Conservation (phyloP, 306 rosid genomes). For the Carpinus viminea region DNA sequence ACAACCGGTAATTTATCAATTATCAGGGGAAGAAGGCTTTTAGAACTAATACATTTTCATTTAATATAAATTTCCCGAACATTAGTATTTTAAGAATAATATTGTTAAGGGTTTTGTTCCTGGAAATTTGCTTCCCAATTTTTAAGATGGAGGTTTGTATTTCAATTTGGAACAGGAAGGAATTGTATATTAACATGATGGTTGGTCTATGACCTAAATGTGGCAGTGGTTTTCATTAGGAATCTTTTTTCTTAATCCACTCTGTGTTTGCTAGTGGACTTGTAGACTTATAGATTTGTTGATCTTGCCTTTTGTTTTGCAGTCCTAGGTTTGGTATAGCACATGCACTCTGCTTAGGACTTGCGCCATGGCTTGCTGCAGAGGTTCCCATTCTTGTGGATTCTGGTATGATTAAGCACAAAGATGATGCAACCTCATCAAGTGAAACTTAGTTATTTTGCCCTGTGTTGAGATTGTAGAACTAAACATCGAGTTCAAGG, state of each 20-base stretch:
- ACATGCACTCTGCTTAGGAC: slow-evolving; percentile 97
- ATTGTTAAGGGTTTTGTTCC: background rate
- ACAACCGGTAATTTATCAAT: background rate
- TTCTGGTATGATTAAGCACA: slow-evolving; percentile 99
- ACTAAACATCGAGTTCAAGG: slow-evolving; percentile 32
- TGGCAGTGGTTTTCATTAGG: background rate
- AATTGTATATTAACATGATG: background rate
- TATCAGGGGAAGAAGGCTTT: background rate
- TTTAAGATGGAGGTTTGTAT: background rate
- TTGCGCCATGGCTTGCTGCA: slow-evolving; percentile 99
- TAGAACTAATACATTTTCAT: background rate
- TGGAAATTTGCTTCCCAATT: background rate
- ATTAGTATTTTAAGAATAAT: background rate
- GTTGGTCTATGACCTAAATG: background rate
- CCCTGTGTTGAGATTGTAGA: slow-evolving; percentile 32
- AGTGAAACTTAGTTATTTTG: slow-evolving; percentile 56
- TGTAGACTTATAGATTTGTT: slow-evolving; percentile 18
- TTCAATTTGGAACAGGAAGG: background rate
- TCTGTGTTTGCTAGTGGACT: slow-evolving; percentile 17
- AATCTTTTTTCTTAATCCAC: background rate
- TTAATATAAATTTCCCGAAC: background rate
- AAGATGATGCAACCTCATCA: slow-evolving; percentile 81
- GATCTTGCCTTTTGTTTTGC: slow-evolving; percentile 36
- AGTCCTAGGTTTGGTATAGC: slow-evolving; percentile 99
- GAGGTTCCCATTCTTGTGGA: slow-evolving; percentile 96